Evolutionary conservation across 176 grass and related monocot genomes (phyloP).

Genomic region (Carex kokanica): DNA sequence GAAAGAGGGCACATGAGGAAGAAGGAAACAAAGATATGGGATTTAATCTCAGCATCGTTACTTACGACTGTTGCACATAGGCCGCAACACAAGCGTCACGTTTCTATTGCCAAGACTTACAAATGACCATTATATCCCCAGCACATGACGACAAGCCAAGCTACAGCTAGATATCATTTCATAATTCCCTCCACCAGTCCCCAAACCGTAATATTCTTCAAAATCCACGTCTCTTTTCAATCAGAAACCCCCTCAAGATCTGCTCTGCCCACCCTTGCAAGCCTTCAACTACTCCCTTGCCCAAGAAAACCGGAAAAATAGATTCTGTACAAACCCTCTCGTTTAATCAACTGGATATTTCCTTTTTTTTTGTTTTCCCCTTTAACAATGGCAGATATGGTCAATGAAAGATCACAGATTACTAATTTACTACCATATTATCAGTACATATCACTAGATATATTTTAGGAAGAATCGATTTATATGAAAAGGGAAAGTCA

Average conservation of each 20-base stretch:
- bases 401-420: neutral
- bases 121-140: slow-evolving; percentile 1
- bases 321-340: neutral
- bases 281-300: neutral
- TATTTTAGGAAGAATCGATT: neutral
- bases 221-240: neutral
- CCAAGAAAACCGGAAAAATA: slow-evolving; percentile 13
- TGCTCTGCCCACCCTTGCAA: slow-evolving; percentile 22
- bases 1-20: neutral
- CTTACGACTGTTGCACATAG: slow-evolving; percentile 12
- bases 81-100: slow-evolving; percentile 22
- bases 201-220: neutral
- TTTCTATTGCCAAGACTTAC: neutral
- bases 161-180: slow-evolving; percentile 47
- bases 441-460: neutral
- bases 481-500: neutral
- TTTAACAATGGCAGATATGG: neutral
- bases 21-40: slow-evolving; percentile 26
- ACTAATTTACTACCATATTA: neutral
- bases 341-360: neutral
- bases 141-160: slow-evolving; percentile 53
- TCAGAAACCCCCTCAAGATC: neutral
- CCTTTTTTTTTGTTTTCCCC: neutral
- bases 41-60: slow-evolving; percentile 13
- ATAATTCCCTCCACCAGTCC: slow-evolving; percentile 17